Conservation (phyloP, 139 green algal genomes). For the Medakamo hakoo region DNA sequence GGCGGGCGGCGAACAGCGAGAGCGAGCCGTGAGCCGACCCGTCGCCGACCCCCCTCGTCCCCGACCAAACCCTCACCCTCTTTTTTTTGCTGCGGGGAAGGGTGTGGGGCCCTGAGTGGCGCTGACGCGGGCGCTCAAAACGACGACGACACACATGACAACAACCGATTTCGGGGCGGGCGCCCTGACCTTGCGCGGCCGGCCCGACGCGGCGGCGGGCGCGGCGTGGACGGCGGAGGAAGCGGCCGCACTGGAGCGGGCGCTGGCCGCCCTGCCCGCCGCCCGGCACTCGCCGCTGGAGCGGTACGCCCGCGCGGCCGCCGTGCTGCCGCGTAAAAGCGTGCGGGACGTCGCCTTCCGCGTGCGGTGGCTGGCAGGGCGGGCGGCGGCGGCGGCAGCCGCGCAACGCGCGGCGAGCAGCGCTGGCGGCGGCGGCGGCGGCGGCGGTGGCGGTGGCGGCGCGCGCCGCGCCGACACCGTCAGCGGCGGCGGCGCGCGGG, state of each 20-base stretch:
- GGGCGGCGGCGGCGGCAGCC: no score
- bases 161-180: neutral
- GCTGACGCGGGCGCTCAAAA: no score
- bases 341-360: constrained; percentile 56
- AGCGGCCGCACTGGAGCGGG: neutral
- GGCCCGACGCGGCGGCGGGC: no score
- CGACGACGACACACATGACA: neutral
- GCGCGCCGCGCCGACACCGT: neutral
- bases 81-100: no score
- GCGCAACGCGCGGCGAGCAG: no score
- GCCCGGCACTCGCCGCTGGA: neutral
- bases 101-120: no score
- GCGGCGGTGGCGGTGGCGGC: neutral
- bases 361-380: constrained; percentile 23
- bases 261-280: neutral
- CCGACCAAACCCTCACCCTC: no score
- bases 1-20: no score
- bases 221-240: neutral
- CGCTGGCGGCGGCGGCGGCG: no score
- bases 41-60: no score
- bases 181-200: neutral
- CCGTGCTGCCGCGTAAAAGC: constrained; percentile 38
- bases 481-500: no score
- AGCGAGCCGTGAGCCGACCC: no score
- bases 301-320: constrained; percentile 40